Evolutionary conservation across 176 grass and related monocot species (phyloP).

Genomic region (Oryza brachyantha): DNA sequence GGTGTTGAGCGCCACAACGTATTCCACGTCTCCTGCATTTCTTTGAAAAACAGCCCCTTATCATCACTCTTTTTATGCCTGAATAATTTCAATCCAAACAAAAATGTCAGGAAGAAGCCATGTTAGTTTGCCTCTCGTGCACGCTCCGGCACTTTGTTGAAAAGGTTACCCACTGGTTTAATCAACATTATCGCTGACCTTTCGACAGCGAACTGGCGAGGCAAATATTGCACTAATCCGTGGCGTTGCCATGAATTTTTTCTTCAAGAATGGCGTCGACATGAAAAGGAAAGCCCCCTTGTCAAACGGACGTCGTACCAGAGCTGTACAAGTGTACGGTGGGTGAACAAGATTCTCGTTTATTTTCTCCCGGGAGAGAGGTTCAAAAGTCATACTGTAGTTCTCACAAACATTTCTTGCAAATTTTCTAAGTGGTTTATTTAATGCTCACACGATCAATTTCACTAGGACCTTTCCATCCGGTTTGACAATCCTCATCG

Average conservation of each 20-base stretch:
- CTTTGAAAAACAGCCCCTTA: not conserved
- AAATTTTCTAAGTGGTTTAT: not conserved
- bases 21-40: not conserved
- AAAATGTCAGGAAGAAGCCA: constrained; percentile 1
- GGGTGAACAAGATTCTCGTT: not conserved
- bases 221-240: not conserved
- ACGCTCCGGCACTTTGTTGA: constrained; percentile 10
- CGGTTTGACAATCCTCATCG: not conserved
- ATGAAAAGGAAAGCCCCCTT: constrained; percentile 21
- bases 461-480: not conserved
- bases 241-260: constrained; percentile 23
- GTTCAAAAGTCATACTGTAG: not conserved
- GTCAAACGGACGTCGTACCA: constrained; percentile 28
- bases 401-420: not conserved
- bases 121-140: not conserved
- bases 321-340: constrained; percentile 23
- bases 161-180: not conserved
- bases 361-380: not conserved
- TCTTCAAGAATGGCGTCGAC: too few species aligned
- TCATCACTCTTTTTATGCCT: not conserved
- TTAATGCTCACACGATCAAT: not conserved
- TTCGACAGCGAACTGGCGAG: not conserved
- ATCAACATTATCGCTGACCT: constrained; percentile 35
- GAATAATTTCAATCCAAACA: not conserved
- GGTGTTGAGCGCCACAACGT: not conserved